phyloP scores from a whole-genome alignment of 176 grass and related monocot species.

The Ensete glaucum region DNA sequence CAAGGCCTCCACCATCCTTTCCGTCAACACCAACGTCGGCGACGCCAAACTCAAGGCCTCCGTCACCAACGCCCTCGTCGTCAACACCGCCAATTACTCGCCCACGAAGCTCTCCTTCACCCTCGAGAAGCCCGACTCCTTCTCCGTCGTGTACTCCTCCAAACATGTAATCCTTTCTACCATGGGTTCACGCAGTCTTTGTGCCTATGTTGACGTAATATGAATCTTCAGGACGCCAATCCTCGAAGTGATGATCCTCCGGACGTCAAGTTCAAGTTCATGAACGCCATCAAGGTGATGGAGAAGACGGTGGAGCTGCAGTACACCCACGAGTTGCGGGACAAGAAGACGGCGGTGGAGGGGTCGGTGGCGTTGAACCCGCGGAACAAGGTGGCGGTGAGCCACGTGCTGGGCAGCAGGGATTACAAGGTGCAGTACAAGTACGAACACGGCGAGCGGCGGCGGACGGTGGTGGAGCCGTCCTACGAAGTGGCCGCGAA shows the following conservation, averaged over 20 bases:
- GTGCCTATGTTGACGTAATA: not conserved
- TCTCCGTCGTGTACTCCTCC: not conserved
- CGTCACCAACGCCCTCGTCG: not conserved
- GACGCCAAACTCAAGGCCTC: conserved; percentile 3
- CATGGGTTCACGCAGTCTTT: not conserved
- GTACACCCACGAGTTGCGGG: not conserved
- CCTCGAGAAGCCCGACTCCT: conserved; percentile 9
- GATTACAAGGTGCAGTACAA: conserved; percentile 6
- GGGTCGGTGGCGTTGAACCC: not conserved
- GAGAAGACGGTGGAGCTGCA: not conserved
- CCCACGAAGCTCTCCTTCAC: not conserved
- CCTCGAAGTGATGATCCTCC: not conserved
- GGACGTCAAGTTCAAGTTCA: conserved; percentile 10
- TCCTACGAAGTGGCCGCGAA: not conserved
- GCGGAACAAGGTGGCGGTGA: not conserved
- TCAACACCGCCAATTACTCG: not conserved
- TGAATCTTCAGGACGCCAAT: not conserved
- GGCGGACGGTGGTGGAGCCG: not conserved
- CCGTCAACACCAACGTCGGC: not conserved
- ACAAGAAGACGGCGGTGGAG: not conserved
- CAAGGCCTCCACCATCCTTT: not conserved
- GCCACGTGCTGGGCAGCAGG: not conserved
- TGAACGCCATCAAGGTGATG: conserved; percentile 3
- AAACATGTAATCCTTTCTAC: no score
- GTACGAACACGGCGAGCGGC: not conserved